Conservation (phyloP, 805 yeast species). For the Tetrapisispora iriomotensis region DNA sequence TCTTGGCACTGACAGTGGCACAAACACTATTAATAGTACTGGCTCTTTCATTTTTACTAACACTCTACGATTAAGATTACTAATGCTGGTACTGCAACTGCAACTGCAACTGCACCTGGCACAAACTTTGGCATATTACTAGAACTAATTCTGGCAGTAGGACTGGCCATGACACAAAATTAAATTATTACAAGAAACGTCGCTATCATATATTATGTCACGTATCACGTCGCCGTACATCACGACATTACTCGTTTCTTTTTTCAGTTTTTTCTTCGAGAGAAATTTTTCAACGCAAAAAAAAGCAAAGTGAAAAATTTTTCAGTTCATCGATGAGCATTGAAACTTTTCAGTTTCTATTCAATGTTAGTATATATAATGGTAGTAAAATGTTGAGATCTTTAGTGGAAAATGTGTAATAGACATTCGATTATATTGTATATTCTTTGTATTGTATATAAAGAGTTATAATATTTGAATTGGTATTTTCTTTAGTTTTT, state of each 20-base stretch:
- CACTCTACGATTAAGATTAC: no score
- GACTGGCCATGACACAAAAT: no score
- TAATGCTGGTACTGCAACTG: no score
- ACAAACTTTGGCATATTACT: no score
- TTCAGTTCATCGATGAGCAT: conserved; percentile 1
- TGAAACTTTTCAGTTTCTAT: background rate
- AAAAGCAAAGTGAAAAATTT: conserved; percentile 3
- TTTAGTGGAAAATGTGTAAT: background rate
- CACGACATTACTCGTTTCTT: no score
- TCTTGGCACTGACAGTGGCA: background rate
- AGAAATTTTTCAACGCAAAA: background rate
- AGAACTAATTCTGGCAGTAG: no score
- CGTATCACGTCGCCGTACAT: background rate
- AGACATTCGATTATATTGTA: background rate
- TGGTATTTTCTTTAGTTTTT: background rate
- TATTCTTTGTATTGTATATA: background rate
- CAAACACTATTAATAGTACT: background rate
- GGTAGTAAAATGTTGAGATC: background rate
- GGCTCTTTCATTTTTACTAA: no score
- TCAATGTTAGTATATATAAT: background rate
- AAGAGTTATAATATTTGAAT: background rate
- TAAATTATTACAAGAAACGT: no score
- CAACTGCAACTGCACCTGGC: no score
- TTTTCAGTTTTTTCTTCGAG: background rate
- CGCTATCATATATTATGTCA: no score